A percentile compares a stretch with the other conserved stretches of the same genome.
phyloP scores from a whole-genome alignment of 2,329 filamentous ascomycete species.

The Penicillium hesseltinei region DNA sequence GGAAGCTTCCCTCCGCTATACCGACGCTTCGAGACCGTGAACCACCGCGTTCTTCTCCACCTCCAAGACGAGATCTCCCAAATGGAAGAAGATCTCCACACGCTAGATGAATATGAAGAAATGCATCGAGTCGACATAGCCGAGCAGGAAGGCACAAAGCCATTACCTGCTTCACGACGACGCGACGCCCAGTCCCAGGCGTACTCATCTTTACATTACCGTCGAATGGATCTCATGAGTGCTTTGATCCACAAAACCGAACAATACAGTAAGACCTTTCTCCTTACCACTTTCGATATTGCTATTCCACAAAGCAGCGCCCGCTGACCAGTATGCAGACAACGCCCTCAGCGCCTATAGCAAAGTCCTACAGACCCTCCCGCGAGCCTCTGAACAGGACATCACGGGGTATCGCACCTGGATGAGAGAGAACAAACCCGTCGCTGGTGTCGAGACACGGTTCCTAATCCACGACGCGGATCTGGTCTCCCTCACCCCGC shows the following conservation, averaged over 20 bases:
- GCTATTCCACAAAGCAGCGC: neutral
- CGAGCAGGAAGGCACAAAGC: slow-evolving; percentile 33
- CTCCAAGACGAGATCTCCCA: slow-evolving; percentile 82
- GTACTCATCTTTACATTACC: slow-evolving; percentile 54
- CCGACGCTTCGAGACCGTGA: slow-evolving; percentile 75
- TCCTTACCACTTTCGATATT: neutral
- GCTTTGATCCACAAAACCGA: slow-evolving; percentile 57
- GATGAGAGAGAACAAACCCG: slow-evolving; percentile 52
- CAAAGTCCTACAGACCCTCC: slow-evolving; percentile 47
- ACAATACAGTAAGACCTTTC: slow-evolving; percentile 56
- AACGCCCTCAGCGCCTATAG: slow-evolving; percentile 48
- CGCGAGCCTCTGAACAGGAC: slow-evolving; percentile 48
- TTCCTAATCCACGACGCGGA: slow-evolving; percentile 55
- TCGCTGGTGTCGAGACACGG: slow-evolving; percentile 51
- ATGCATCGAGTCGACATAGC: slow-evolving; percentile 35
- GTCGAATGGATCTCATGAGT: slow-evolving; percentile 54
- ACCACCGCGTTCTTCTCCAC: slow-evolving; percentile 77
- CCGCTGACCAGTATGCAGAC: slow-evolving; percentile 27
- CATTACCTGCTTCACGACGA: slow-evolving; percentile 40
- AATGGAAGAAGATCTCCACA: slow-evolving; percentile 73
- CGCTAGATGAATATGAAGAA: slow-evolving; percentile 61
- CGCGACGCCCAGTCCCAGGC: slow-evolving; percentile 49
- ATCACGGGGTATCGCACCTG: slow-evolving; percentile 53
- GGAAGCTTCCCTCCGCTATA: slow-evolving; percentile 62
- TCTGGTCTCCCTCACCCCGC: slow-evolving; percentile 36